Evolutionary conservation across 2,329 filamentous ascomycete species (phyloP), one percentile per base, ranked within the genome.

Genomic region (Talaromyces sp.): DNA sequence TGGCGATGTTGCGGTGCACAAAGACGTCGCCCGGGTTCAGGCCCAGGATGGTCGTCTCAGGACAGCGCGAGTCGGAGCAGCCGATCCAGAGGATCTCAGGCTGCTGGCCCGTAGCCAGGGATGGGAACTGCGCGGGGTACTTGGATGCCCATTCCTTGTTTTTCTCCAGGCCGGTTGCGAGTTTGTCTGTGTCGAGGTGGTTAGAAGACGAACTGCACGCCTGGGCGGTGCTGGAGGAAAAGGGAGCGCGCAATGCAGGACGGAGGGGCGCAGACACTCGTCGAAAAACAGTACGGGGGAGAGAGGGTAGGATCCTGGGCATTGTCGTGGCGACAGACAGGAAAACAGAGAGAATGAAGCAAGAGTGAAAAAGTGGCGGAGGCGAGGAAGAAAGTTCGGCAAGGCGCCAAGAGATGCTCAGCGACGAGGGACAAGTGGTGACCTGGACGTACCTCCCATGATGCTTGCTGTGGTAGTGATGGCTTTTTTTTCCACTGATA

Each of bases 1-100:
- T 96, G 75, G 90, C 91, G 73, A 96, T 93, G 80, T 96, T 96
- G 72, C 91, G 89, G 80, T 96, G 91, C 57, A 91, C 89, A 74
- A 96, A 96, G 66, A 96, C 87, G 68, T 96, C 90, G 62, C 91
- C 91, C 3, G 91, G 90, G 69, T 90, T 83, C 61, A 91, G 82
- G 69, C 89, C 87, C 29, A 93, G 83, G 69, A 96, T 83, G 55
- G 87, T 91, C 5, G 90, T 93, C 76, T 95, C 91, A 1, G 91
- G 91, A 66, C 90, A 88, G 65, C 91, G 89, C 43, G 88, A 91
- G 79, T 96, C 91, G 68, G 90, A 89, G 78, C 91, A 96, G 62
- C 91, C 91, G 66, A 96, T 84, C 91, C 91, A 96, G 61, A 96
- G 76, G 58, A 84, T 83, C 66, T 82, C 76, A 4, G 82, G 81